These are phyloP conservation scores for Phytophthora podocarpi DNA, from an alignment of 352 stramenopile genomes.

Conservation along the genomic window DNA sequence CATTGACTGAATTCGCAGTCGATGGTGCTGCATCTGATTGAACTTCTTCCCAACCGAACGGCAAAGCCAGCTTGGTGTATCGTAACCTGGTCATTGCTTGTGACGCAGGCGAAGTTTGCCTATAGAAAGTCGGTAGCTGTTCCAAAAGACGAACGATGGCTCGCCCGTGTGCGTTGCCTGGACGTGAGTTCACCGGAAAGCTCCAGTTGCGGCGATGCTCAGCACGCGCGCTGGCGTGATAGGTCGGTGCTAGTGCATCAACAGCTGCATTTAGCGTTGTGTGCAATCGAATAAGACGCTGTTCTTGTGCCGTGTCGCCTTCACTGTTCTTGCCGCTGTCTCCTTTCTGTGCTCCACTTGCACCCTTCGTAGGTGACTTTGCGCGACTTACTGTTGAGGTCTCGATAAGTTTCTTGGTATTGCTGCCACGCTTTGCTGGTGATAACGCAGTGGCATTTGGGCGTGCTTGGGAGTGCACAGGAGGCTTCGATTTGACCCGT, in stretches of 20 bases:
- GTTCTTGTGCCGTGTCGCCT: constrained; percentile 1
- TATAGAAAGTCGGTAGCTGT: constrained; percentile 36
- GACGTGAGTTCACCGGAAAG: constrained; percentile 56
- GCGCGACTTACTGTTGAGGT: constrained; percentile 7
- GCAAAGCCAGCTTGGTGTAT: constrained; percentile 59
- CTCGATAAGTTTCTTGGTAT: constrained; percentile 7
- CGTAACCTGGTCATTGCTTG: constrained; percentile 29
- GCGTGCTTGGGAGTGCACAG: not conserved
- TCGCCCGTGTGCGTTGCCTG: constrained; percentile 54
- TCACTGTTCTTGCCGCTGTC: not conserved
- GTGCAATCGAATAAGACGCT: constrained; percentile 13
- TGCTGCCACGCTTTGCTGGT: constrained; percentile 8
- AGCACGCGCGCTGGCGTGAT: constrained; percentile 58
- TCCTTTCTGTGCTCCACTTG: constrained; percentile 15
- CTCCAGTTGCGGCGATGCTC: constrained; percentile 56
- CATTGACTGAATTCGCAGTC: not conserved
- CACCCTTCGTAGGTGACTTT: constrained; percentile 1
- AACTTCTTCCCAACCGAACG: constrained; percentile 72
- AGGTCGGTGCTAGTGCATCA: constrained; percentile 32
- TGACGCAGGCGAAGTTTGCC: constrained; percentile 21
- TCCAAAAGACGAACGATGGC: constrained; percentile 54
- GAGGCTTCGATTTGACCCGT: constrained; percentile 25
- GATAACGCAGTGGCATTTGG: not conserved
- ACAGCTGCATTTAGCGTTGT: constrained; percentile 17
- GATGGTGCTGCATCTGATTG: not conserved